Evolutionary conservation across 148 eudicot species (phyloP).

Genomic region (Euryodendron excelsum): DNA sequence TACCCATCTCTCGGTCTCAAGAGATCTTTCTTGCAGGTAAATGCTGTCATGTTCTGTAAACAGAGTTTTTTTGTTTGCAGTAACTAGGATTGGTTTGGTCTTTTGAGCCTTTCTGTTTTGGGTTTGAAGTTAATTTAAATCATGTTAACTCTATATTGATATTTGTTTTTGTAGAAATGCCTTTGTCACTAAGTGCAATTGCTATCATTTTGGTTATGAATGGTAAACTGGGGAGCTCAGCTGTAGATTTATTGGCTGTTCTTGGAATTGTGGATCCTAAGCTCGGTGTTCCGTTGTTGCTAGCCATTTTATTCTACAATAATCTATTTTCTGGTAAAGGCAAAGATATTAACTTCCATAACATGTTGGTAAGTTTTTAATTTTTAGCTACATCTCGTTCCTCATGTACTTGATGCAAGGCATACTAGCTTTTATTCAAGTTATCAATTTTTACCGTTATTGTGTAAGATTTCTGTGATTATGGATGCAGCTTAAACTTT

Average conservation of each 20-base stretch:
- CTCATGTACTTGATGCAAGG: slow-evolving; percentile 2
- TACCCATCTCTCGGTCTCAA: slow-evolving; percentile 36
- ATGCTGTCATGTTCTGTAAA: not conserved
- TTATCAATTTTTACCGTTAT: not conserved
- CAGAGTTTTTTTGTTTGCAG: slow-evolving; percentile 15
- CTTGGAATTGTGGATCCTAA: slow-evolving; percentile 62
- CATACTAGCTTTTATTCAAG: not conserved
- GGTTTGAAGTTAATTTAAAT: not conserved
- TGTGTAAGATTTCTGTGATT: not conserved
- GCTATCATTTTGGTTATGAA: slow-evolving; percentile 57
- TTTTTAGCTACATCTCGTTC: slow-evolving; percentile 2
- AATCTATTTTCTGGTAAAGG: slow-evolving; percentile 40
- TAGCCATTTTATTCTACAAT: slow-evolving; percentile 60
- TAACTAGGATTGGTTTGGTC: not conserved
- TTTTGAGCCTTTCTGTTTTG: not conserved
- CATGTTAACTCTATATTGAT: not conserved
- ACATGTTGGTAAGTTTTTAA: slow-evolving; percentile 54
- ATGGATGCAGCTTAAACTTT: slow-evolving; percentile 64
- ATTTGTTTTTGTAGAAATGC: slow-evolving; percentile 54
- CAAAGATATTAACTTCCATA: slow-evolving; percentile 31
- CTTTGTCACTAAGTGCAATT: slow-evolving; percentile 65
- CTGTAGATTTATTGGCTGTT: slow-evolving; percentile 61
- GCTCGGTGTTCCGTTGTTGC: slow-evolving; percentile 72
- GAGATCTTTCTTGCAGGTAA: slow-evolving; percentile 60
- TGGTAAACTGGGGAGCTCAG: slow-evolving; percentile 44